phyloP scores from a whole-genome alignment of 257 asterid genomes.

The Nemophila menziesii region DNA sequence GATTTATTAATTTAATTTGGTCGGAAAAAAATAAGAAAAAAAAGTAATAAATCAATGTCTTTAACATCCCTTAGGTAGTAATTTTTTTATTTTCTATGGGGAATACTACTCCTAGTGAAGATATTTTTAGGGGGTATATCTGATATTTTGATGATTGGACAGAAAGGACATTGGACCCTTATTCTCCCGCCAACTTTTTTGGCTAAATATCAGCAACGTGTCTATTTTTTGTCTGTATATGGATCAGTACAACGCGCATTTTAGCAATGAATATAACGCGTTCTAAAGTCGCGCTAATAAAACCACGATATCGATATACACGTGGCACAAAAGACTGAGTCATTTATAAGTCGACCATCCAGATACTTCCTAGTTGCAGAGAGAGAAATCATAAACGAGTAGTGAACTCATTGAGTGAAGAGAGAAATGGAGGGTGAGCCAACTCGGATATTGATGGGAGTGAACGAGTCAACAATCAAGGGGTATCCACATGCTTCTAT shows the following conservation, averaged over 20 bases:
- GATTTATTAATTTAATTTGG: no score
- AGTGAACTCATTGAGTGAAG: neutral
- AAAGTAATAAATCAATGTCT: no score
- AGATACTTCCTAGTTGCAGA: neutral
- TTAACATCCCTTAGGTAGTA: no score
- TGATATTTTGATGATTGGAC: no score
- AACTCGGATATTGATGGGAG: slow-evolving; percentile 68
- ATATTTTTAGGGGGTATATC: neutral
- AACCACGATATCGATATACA: no score
- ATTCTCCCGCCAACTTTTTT: neutral
- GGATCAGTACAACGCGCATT: neutral
- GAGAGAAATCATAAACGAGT: neutral
- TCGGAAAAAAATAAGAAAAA: no score
- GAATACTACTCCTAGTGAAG: no score
- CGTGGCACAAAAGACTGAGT: no score
- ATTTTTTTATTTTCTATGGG: no score
- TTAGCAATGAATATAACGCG: neutral
- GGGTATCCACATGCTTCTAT: slow-evolving; percentile 84
- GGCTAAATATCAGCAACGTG: neutral
- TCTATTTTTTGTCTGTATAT: neutral
- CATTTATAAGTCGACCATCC: no score
- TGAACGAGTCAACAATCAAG: slow-evolving; percentile 68
- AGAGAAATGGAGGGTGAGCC: slow-evolving; percentile 32
- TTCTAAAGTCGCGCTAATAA: no score
- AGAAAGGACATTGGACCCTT: neutral